Base-by-base conservation (phyloP, 2,329 filamentous ascomycete genomes). In the Corynespora cassiicola region DNA sequence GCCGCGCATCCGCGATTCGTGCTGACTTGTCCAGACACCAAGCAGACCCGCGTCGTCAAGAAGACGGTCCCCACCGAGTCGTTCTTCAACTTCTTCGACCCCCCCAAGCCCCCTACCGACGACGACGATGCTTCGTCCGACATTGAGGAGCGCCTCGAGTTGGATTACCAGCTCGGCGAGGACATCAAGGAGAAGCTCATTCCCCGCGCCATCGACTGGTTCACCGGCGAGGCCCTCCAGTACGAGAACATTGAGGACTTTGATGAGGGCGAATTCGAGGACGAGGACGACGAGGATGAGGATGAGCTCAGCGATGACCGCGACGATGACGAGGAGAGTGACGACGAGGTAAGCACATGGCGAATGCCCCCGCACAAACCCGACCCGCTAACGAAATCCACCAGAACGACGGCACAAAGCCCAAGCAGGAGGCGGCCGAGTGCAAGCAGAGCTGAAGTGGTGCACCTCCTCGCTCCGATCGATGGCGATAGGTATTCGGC, bases 101-200 rank as follows among this genome's bases (percentile, higher is more conserved):
- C 94, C 17, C 95, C 94, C 30, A 89, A 89, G 74, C 86, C 90
- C 45, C 94, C 90, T 18, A 79, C 77, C 32, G 87, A 87, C 21
- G 85, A 89, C 32, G 77, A 84, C 26, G 86, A 92, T 54, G 85
- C 87, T 45, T 84, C 87, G 38, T 87, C 86, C 34, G 94, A 99
- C 68, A 95, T 99, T 35, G 94, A 99, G 78, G 91, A 96, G 74
- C 91, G 94, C 51, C 83, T 99, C 39, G 94, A 99, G 77, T 85
- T 99, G 35, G 94, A 99, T 75, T 99, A 97, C 73, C 92, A 97
- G 75, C 85, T 99, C 28, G 94, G 94, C 54, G 94, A 99, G 78
- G 94, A 99, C 68, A 96, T 99, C 76, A 99, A 99, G 79, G 94
- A 99, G 82, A 99, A 99, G 79, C 82, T 99, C 53, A 99, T 99